Base-by-base conservation (phyloP, 225 moss, liverwort and hornwort genomes). In the Asterella californica region DNA sequence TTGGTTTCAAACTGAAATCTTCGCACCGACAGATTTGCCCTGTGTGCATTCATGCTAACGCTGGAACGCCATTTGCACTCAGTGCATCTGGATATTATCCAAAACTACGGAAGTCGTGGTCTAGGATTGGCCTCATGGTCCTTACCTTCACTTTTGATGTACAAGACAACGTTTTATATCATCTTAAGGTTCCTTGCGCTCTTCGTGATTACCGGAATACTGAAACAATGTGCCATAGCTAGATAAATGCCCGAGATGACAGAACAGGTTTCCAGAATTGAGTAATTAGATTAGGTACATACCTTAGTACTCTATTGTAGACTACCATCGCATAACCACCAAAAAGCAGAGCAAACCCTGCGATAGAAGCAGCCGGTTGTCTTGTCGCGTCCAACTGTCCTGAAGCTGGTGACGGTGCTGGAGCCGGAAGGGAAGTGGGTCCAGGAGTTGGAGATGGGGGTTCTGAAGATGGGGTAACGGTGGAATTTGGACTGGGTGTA, bases 301-400 rank as follows among this genome's bases (percentile, higher is more conserved):
- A 78, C 78, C 78, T 63, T 48, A 19, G 29, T 30, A 64, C 65
- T 63, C 49, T 78, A 7, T 47, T 66, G 63, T 62, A 78, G 15
- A 78, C 64, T 30, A 46, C 46, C 47, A 66, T 10, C 29, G 19
- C 63, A 45, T 78, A 78, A 14, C 17, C 9, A 22, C n/a, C n/a
- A 10, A 65, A 42, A 48, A 78, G 46, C 49, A 63, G 64, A 65
- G 78, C 63, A 65, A 78, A 65, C 21, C 18, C 78, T 49, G 49
- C 78, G 15, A 66, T 11, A 60, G 78, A 63, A 12, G 46, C 65
- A 10, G 30, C n/a, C 60, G 59, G 37, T 22, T 57, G 59, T 37
- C 25, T 57, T 22, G 55, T 76, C 18, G 57, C 9, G 37, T 74
- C 74, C 32, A 48, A 33, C 10, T 32, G 53, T 32, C 49, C 49